A percentile compares a stretch with the other conserved stretches of the same genome.
Evolutionary conservation across 2,329 filamentous ascomycete species (phyloP).

Genomic region (Camptophora hylomeconis): DNA sequence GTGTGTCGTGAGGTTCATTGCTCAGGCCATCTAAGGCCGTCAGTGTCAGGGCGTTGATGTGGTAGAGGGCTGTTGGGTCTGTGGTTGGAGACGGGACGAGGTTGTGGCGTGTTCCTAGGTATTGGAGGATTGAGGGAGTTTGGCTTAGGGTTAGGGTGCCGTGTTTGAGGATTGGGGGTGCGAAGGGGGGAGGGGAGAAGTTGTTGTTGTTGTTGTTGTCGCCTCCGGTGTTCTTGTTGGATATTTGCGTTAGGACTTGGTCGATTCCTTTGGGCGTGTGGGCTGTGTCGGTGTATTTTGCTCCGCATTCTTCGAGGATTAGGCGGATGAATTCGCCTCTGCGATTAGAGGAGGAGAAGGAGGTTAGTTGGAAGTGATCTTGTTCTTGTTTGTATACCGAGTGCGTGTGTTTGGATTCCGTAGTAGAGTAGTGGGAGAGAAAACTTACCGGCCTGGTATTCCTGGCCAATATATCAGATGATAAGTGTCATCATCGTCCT

Average conservation of each 20-base stretch:
- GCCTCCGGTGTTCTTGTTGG: conserved; percentile 20
- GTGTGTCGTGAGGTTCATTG: conserved; percentile 61
- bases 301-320: conserved; percentile 54
- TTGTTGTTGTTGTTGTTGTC: conserved; percentile 27
- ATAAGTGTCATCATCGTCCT: conserved; percentile 7
- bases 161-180: conserved; percentile 51
- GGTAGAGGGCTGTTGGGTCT: conserved; percentile 35
- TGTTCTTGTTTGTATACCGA: too few relatives aligned
- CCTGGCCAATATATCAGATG: conserved; percentile 48
- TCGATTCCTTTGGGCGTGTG: conserved; percentile 37
- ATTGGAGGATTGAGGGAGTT: conserved; percentile 60
- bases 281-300: conserved; percentile 50
- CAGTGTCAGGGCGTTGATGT: conserved; percentile 50
- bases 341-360: too few relatives aligned
- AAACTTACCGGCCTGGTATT: conserved; percentile 62
- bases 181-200: conserved; percentile 51
- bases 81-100: conserved; percentile 34
- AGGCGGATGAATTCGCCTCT: conserved; percentile 62
- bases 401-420: too few relatives aligned
- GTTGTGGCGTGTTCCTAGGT: conserved; percentile 49
- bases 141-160: conserved; percentile 49
- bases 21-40: conserved; percentile 59
- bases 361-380: too few relatives aligned
- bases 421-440: too few relatives aligned
- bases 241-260: conserved; percentile 37